Percentiles rank a stretch among this genome's conserved stretches.
Evolutionary conservation across 2,329 filamentous ascomycete genomes (phyloP).

Genomic region (Fusarium solani-melongenae): DNA sequence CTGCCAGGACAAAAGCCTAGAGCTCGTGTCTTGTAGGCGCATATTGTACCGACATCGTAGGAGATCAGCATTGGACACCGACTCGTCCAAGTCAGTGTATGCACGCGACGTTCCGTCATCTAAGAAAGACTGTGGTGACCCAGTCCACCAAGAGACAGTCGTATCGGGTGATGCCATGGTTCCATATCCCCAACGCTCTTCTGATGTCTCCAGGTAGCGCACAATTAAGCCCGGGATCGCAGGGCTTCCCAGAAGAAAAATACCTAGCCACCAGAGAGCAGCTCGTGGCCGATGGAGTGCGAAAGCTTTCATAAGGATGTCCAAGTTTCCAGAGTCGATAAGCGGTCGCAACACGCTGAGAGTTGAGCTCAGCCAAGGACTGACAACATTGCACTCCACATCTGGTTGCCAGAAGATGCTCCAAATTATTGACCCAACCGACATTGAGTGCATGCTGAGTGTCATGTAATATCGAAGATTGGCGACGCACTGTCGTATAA

Average conservation of each 20-base stretch:
- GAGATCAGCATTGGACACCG: background rate
- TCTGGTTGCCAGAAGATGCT: constrained; percentile 41
- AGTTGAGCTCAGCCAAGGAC: constrained; percentile 33
- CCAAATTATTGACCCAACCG: constrained; percentile 33
- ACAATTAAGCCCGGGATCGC: constrained; percentile 6
- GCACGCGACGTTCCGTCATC: background rate
- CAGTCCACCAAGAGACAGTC: constrained; percentile 20
- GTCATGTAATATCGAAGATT: constrained; percentile 39
- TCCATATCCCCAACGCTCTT: constrained; percentile 24
- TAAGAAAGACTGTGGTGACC: constrained; percentile 7
- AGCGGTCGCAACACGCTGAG: constrained; percentile 13
- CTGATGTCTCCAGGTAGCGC: constrained; percentile 19
- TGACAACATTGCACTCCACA: constrained; percentile 38
- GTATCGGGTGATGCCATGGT: constrained; percentile 13
- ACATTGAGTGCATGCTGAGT: constrained; percentile 25
- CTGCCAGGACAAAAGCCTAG: background rate
- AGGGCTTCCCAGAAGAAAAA: constrained; percentile 23
- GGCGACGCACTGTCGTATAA: constrained; percentile 4
- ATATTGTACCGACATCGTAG: constrained; percentile 5
- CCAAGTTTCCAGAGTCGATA: constrained; percentile 12
- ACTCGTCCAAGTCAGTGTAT: background rate
- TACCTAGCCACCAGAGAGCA: constrained; percentile 36
- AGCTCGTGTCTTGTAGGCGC: background rate
- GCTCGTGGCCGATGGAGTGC: constrained; percentile 25
- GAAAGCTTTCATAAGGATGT: constrained; percentile 23